These are phyloP conservation scores for Clarkia xantiana DNA, from an alignment of 345 rosid species.

Conservation along the genomic window DNA sequence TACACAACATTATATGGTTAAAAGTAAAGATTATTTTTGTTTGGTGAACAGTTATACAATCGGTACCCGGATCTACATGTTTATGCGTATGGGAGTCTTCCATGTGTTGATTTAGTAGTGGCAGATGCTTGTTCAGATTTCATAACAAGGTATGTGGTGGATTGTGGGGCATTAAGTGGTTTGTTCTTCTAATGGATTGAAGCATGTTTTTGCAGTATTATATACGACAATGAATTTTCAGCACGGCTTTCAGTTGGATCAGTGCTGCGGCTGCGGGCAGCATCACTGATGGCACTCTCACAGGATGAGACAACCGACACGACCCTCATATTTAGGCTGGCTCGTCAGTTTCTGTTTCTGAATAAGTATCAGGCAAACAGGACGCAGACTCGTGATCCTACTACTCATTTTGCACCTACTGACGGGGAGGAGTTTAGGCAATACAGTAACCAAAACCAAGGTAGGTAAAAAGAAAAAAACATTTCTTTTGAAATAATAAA, in stretches of 20 bases:
- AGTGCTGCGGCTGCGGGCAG: conserved; percentile 64
- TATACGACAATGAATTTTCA: conserved; percentile 78
- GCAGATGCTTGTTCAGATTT: conserved; percentile 77
- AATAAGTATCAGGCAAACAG: conserved; percentile 21
- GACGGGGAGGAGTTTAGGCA: conserved; percentile 14
- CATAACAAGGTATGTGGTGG: conserved; percentile 61
- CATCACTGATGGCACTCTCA: conserved; percentile 60
- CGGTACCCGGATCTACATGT: conserved; percentile 59
- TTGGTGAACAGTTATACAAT: conserved; percentile 33
- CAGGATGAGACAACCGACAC: conserved; percentile 54
- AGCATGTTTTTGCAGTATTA: conserved; percentile 56
- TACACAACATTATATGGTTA: not conserved
- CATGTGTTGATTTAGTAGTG: conserved; percentile 56
- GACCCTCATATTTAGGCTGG: conserved; percentile 50
- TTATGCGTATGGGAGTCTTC: conserved; percentile 75
- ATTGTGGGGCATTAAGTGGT: no score
- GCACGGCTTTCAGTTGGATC: conserved; percentile 87
- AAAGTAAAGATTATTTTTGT: not conserved
- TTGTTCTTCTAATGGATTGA: no score
- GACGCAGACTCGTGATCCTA: conserved; percentile 9
- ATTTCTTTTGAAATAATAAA: no score
- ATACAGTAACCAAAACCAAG: not conserved
- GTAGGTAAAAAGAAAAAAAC: no score
- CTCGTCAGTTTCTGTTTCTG: conserved; percentile 43
- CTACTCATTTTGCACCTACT: no score